Percentiles rank a stretch among this genome's conserved stretches.
Conservation (phyloP, 768 basidiomycete genomes). For the Hygrocybe coccinea region DNA sequence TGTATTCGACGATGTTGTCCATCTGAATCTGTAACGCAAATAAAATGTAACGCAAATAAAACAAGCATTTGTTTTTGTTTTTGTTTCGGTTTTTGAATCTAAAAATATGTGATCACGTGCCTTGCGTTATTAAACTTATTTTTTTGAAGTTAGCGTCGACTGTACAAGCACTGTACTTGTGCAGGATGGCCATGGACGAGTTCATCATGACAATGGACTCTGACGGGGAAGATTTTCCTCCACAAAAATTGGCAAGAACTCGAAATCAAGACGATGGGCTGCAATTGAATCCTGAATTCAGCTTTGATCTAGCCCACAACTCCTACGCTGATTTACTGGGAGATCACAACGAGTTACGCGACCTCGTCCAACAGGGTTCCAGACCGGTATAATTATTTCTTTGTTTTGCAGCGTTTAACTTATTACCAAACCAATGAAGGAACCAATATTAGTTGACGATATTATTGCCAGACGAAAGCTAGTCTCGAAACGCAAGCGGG, state of each 20-base stretch:
- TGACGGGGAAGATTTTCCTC: conserved; percentile 54
- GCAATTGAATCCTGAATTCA: conserved; percentile 74
- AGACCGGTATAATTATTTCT: conserved; percentile 49
- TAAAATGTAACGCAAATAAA: too few relatives aligned
- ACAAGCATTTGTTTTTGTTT: too few relatives aligned
- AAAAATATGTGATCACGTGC: too few relatives aligned
- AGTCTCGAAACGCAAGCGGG: conserved; percentile 61
- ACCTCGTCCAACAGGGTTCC: conserved; percentile 56
- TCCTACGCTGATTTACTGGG: conserved; percentile 55
- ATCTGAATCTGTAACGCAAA: not conserved
- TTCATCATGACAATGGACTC: conserved; percentile 85
- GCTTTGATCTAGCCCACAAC: conserved; percentile 74
- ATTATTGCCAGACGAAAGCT: conserved; percentile 75
- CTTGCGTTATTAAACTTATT: too few relatives aligned
- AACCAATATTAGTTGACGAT: conserved; percentile 85
- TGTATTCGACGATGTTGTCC: not conserved
- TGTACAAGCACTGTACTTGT: too few relatives aligned
- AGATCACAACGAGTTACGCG: conserved; percentile 39
- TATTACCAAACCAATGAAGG: conserved; percentile 31
- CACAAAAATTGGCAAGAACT: conserved; percentile 20
- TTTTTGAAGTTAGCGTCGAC: not conserved
- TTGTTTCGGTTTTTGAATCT: too few relatives aligned
- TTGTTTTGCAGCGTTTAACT: not conserved
- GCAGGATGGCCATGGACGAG: conserved; percentile 41
- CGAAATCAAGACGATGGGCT: conserved; percentile 45